Conservation (phyloP, 2,329 filamentous ascomycete species). For the Incumbomyces lentus region DNA sequence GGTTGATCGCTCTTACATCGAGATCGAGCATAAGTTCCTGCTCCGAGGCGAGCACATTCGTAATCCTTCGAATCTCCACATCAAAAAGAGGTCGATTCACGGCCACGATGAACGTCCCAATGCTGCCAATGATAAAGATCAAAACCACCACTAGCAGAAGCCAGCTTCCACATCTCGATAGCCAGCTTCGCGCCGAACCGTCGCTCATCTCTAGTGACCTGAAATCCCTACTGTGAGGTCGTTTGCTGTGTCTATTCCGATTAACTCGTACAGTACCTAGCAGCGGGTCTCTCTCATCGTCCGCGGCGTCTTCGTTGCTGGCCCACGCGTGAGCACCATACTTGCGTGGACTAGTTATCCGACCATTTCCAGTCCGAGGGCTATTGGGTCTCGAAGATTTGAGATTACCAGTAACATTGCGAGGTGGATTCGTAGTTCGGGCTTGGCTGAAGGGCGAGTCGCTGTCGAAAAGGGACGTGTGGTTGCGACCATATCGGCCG, state of each 20-base stretch:
- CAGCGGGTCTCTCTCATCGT: slow-evolving; percentile 80
- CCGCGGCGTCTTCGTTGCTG: slow-evolving; percentile 70
- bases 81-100: slow-evolving; percentile 78
- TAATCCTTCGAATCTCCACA: slow-evolving; percentile 68
- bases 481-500: slow-evolving; percentile 64
- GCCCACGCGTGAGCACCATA: slow-evolving; percentile 62
- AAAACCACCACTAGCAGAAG: slow-evolving; percentile 74
- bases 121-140: slow-evolving; percentile 69
- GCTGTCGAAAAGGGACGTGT: slow-evolving; percentile 63
- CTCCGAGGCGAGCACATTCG: slow-evolving; percentile 84
- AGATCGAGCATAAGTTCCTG: slow-evolving; percentile 93
- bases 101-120: slow-evolving; percentile 79
- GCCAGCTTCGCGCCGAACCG: slow-evolving; percentile 54
- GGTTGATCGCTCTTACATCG: slow-evolving; percentile 77
- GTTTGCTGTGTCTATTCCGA: slow-evolving; percentile 46
- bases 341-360: slow-evolving; percentile 40
- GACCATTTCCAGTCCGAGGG: slow-evolving; percentile 48
- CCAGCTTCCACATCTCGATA: slow-evolving; percentile 71
- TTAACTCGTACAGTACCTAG: slow-evolving; percentile 55
- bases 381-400: slow-evolving; percentile 61
- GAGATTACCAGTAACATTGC: slow-evolving; percentile 32
- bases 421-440: slow-evolving; percentile 52
- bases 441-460: slow-evolving; percentile 68
- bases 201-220: slow-evolving; percentile 66
- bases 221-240: slow-evolving; percentile 46